Evolutionary conservation across 2,329 filamentous ascomycete species (phyloP).

Genomic region (Colletotrichum tanaceti): DNA sequence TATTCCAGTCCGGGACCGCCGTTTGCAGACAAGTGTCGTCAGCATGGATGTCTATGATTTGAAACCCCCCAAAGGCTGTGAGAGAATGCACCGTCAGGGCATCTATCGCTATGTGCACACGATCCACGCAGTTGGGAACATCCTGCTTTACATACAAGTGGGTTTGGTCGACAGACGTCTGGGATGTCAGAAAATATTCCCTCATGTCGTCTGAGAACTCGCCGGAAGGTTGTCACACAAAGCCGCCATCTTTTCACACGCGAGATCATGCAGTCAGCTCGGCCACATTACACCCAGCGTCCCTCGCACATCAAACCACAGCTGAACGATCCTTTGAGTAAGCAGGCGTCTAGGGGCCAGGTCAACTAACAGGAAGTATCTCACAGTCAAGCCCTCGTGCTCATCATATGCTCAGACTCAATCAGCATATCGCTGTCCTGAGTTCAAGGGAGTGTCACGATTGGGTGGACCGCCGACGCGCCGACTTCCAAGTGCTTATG

Average conservation of each 20-base stretch:
- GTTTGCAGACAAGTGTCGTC: background rate
- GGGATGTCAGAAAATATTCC: background rate
- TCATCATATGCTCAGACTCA: background rate
- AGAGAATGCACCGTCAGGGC: background rate
- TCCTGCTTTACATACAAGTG: background rate
- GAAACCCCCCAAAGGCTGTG: background rate
- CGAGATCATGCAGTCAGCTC: slow-evolving; percentile 5
- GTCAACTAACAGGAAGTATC: background rate
- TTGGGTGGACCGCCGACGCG: slow-evolving; percentile 15
- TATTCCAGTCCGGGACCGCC: background rate
- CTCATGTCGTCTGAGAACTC: background rate
- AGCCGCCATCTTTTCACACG: background rate
- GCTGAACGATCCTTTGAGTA: slow-evolving; percentile 18
- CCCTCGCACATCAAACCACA: background rate
- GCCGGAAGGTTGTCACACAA: background rate
- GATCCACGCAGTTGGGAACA: too few relatives aligned
- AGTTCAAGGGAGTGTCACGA: background rate
- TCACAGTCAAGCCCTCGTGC: background rate
- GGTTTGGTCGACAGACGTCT: too few relatives aligned
- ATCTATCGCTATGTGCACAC: background rate
- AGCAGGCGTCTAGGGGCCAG: background rate
- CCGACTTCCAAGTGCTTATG: slow-evolving; percentile 36
- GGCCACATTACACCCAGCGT: background rate
- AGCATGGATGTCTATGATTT: too few relatives aligned
- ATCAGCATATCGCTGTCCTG: background rate